phyloP scores from a whole-genome alignment of 345 rosid genomes.

The Arabidopsis arenosa region DNA sequence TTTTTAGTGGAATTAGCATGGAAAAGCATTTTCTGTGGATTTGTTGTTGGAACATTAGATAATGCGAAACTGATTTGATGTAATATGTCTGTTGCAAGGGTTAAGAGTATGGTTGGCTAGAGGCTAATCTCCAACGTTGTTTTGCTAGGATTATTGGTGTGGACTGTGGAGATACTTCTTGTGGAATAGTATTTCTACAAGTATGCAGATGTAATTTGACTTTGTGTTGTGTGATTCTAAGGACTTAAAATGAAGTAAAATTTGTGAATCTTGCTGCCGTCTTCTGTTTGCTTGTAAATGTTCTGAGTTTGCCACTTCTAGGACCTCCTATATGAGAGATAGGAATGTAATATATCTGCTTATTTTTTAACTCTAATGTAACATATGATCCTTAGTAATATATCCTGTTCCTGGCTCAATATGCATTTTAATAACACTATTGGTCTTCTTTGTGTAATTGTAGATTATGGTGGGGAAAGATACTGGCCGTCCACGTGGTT shows the following conservation, averaged over 20 bases:
- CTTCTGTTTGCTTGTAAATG: slow-evolving; percentile 30
- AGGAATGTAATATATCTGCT: slow-evolving; percentile 16
- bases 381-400: slow-evolving; percentile 4
- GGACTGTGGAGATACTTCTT: neutral
- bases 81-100: slow-evolving; percentile 8
- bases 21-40: neutral
- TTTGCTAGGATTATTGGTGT: slow-evolving; percentile 14
- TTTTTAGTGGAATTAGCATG: slow-evolving; percentile 4
- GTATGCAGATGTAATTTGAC: neutral
- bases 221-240: slow-evolving; percentile 22
- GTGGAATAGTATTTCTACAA: neutral
- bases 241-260: neutral
- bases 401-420: neutral
- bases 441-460: slow-evolving; percentile 40
- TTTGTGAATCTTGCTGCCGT: neutral
- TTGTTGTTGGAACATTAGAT: slow-evolving; percentile 12
- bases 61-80: neutral
- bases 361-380: neutral
- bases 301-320: slow-evolving; percentile 15
- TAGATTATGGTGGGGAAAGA: slow-evolving; percentile 89
- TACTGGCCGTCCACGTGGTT: slow-evolving; percentile 89
- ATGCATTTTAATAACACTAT: slow-evolving; percentile 33
- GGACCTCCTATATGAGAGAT: slow-evolving; percentile 17
- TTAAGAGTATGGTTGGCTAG: slow-evolving; percentile 19
- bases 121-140: neutral